phyloP scores from a whole-genome alignment of 441 rosid genomes.

The Gossypium aridum region DNA sequence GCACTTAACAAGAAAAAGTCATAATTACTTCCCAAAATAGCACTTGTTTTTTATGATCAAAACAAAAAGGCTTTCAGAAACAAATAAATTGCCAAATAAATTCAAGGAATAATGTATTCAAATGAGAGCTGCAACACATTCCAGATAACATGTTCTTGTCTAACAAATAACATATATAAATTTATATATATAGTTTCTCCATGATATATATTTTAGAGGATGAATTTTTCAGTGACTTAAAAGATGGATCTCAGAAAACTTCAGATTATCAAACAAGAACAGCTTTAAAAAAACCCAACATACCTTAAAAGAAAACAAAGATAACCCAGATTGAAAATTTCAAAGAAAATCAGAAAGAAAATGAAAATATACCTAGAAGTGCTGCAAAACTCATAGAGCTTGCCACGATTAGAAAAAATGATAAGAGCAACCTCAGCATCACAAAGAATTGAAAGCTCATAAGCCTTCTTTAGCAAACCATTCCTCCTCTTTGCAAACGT shows the following conservation, averaged over 20 bases:
- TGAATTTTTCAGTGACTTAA: neutral
- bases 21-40: neutral
- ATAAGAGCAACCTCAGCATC: constrained; percentile 89
- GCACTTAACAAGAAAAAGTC: neutral
- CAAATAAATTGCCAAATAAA: neutral
- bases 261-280: neutral
- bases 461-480: constrained; percentile 89
- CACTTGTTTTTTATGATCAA: neutral
- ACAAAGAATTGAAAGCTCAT: constrained; percentile 80
- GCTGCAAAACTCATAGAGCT: constrained; percentile 88
- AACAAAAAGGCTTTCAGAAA: neutral
- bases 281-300: neutral
- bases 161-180: neutral
- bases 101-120: neutral
- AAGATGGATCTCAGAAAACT: neutral
- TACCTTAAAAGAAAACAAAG: neutral
- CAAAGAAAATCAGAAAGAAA: neutral
- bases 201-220: neutral
- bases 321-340: neutral
- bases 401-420: constrained; percentile 84
- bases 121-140: neutral
- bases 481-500: constrained; percentile 89
- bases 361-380: constrained; percentile 41
- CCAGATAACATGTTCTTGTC: neutral
- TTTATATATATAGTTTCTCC: neutral